phyloP scores from a whole-genome alignment of 2,329 filamentous ascomycete genomes.

The Dactylella cylindrospora region DNA sequence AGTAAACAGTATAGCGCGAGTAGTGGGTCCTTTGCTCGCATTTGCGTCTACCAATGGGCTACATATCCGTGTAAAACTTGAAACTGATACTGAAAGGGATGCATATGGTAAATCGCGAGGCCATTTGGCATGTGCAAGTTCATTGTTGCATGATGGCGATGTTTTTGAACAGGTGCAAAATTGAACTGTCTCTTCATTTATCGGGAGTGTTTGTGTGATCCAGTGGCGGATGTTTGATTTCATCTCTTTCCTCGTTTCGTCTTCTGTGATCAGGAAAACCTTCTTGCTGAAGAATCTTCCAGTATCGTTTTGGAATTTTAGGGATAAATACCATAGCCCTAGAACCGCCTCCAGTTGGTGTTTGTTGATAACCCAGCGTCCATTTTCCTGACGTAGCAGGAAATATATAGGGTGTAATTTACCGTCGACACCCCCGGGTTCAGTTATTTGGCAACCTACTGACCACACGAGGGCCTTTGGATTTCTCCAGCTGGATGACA shows the following conservation, averaged over 20 bases:
- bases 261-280: not conserved
- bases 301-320: not conserved
- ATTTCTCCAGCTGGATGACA: not conserved
- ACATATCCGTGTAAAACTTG: not conserved
- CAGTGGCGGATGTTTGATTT: not conserved
- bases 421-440: not conserved
- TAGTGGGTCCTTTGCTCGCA: not conserved
- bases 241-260: not conserved
- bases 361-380: constrained; percentile 4
- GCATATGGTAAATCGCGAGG: no score
- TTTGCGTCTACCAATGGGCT: no score
- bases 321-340: constrained; percentile 9
- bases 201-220: constrained; percentile 1
- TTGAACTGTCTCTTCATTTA: not conserved
- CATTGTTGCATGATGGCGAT: not conserved
- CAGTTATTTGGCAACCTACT: not conserved
- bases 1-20: not conserved
- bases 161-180: not conserved
- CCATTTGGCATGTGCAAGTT: not conserved
- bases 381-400: constrained; percentile 3
- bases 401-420: constrained; percentile 8
- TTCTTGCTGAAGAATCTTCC: not conserved
- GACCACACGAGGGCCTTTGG: constrained; percentile 6
- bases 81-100: not conserved
- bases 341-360: constrained; percentile 7